These are phyloP conservation scores for Kalmanozyma brasiliensis DNA, from an alignment of 1,284 basidiomycete species.

Conservation along the genomic window DNA sequence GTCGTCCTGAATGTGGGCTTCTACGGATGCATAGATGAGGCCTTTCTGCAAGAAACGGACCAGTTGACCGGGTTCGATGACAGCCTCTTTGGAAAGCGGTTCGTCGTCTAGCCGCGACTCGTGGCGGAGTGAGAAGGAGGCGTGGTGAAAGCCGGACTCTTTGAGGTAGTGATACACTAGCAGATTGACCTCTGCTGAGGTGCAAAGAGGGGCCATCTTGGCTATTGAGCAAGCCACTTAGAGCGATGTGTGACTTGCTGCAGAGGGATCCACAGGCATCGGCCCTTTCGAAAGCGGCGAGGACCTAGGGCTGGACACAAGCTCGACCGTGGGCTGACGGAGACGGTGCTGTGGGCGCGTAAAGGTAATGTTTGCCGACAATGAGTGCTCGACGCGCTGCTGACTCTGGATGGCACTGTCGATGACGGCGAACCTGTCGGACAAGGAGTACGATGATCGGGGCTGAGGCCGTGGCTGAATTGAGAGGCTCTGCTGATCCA, in stretches of 20 bases:
- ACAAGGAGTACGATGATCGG: no score
- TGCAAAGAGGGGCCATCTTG: conserved; percentile 56
- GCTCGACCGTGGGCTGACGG: no score
- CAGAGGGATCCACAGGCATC: conserved; percentile 1
- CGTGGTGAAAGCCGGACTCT: conserved; percentile 63
- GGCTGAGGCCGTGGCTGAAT: no score
- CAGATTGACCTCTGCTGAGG: conserved; percentile 65
- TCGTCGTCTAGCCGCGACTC: conserved; percentile 64
- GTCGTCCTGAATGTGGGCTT: conserved; percentile 58
- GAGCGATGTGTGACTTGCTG: neutral
- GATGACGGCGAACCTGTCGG: no score
- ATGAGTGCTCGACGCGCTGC: no score
- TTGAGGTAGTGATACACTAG: conserved; percentile 68
- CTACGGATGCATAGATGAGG: conserved; percentile 63
- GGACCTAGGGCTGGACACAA: no score
- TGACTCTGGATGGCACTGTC: no score
- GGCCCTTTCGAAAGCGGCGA: neutral
- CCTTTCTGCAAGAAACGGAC: conserved; percentile 63
- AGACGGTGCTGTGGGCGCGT: no score
- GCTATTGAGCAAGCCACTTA: neutral
- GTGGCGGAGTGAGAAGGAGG: conserved; percentile 63
- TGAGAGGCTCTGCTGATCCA: no score
- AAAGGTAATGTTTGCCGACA: no score
- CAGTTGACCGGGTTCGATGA: conserved; percentile 64
- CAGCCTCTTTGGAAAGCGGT: conserved; percentile 60